These are phyloP conservation scores for Gypsophila paniculata DNA, from an alignment of 179 eudicot species.

Conservation along the genomic window DNA sequence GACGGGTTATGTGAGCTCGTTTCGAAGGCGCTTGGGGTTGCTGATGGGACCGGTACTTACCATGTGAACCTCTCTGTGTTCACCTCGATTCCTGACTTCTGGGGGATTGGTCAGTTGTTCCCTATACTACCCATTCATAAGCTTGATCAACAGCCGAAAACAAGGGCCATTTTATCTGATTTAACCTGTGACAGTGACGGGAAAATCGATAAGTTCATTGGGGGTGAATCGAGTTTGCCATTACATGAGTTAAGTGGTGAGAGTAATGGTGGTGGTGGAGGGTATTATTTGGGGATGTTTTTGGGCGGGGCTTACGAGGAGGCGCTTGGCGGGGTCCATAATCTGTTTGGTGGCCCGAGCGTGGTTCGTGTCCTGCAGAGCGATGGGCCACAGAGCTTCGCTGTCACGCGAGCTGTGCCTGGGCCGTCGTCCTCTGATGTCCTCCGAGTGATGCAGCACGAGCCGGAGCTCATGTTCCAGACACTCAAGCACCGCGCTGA, in stretches of 20 bases:
- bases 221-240: conserved; percentile 72
- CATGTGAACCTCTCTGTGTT: conserved; percentile 78
- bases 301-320: conserved; percentile 97
- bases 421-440: conserved; percentile 80
- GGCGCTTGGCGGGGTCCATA: conserved; percentile 90
- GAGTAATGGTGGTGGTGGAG: conserved; percentile 31
- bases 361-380: conserved; percentile 76
- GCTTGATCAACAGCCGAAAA: conserved; percentile 56
- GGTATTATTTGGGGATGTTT: conserved; percentile 86
- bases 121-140: conserved; percentile 77
- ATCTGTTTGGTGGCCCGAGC: conserved; percentile 88
- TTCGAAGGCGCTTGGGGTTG: conserved; percentile 51
- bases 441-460: conserved; percentile 85
- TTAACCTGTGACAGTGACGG: conserved; percentile 95
- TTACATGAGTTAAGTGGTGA: conserved; percentile 54
- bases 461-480: conserved; percentile 90
- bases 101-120: conserved; percentile 88
- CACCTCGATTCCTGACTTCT: conserved; percentile 87
- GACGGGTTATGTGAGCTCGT: conserved; percentile 66
- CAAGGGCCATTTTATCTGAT: conserved; percentile 70
- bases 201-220: conserved; percentile 77
- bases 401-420: conserved; percentile 69
- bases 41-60: conserved; percentile 54
- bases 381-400: conserved; percentile 81
- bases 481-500: conserved; percentile 74